Conservation (phyloP, 768 basidiomycete genomes). For the Rhodotorula taiwanensis region DNA sequence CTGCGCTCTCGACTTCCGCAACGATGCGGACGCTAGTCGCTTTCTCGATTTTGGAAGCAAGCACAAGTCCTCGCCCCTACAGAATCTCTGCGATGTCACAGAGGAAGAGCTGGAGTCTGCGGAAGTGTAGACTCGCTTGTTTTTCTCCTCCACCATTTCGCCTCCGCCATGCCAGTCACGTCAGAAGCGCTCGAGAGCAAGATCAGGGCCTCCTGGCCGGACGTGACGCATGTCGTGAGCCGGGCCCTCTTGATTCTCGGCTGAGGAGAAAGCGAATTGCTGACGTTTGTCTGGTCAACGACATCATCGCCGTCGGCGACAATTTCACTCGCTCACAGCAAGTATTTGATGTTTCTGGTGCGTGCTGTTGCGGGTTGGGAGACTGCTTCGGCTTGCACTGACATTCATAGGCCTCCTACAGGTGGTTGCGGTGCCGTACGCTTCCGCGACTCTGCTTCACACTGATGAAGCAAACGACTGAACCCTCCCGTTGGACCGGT, state of each 20-base stretch:
- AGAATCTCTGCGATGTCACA: no score
- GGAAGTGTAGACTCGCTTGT: no score
- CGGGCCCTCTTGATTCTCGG: not conserved
- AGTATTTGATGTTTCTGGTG: constrained; percentile 40
- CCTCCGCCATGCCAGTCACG: constrained; percentile 17
- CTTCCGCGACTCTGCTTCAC: not conserved
- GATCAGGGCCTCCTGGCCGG: constrained; percentile 18
- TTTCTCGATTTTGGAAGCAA: no score
- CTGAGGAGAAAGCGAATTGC: no score
- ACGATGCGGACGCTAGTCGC: no score
- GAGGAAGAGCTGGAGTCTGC: no score
- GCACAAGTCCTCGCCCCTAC: no score
- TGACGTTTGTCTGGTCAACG: no score
- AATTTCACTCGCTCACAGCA: constrained; percentile 16
- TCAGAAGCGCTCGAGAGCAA: constrained; percentile 25
- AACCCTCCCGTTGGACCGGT: not conserved
- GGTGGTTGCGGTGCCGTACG: constrained; percentile 37
- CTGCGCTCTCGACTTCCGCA: no score
- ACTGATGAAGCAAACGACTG: no score
- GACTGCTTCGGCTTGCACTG: not conserved
- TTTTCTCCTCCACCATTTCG: not conserved
- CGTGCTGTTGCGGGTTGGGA: not conserved
- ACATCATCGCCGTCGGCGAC: no score
- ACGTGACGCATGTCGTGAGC: constrained; percentile 28
- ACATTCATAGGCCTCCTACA: not conserved